phyloP scores from a whole-genome alignment of 768 basidiomycete genomes.

The Collybiopsis confluens region DNA sequence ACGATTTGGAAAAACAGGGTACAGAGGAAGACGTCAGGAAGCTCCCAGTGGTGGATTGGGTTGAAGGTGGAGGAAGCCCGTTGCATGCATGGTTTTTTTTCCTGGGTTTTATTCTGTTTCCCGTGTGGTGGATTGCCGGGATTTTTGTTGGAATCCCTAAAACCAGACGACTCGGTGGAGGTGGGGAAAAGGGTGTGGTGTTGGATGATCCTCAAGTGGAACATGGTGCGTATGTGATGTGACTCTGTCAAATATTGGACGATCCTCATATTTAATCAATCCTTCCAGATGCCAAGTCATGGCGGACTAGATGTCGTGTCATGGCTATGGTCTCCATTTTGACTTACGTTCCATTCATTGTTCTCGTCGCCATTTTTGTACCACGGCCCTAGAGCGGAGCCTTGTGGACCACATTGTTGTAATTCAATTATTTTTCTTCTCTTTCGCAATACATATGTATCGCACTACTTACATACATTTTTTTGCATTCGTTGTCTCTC shows the following conservation, averaged over 20 bases:
- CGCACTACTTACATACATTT: no score
- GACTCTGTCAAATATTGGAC: not conserved
- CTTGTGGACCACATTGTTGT: not conserved
- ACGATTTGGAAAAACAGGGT: not conserved
- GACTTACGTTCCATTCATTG: constrained; percentile 55
- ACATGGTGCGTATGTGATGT: constrained; percentile 32
- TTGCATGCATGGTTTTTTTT: constrained; percentile 78
- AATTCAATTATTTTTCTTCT: no score
- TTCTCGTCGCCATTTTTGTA: constrained; percentile 45
- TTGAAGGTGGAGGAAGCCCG: constrained; percentile 45
- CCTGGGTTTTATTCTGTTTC: constrained; percentile 63
- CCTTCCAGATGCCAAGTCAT: constrained; percentile 42
- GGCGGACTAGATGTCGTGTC: constrained; percentile 55
- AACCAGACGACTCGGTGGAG: constrained; percentile 1
- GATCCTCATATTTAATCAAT: no score
- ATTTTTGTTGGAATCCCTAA: constrained; percentile 35
- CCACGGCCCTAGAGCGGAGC: not conserved
- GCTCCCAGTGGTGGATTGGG: constrained; percentile 40
- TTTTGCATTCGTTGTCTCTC: no score
- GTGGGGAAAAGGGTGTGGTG: constrained; percentile 25
- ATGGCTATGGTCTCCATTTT: constrained; percentile 44
- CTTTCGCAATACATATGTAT: no score
- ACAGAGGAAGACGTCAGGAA: constrained; percentile 15
- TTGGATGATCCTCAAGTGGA: constrained; percentile 56
- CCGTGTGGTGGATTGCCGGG: constrained; percentile 59